phyloP scores from a whole-genome alignment of 2,329 filamentous ascomycete species.

The Acephala macrosclerotiorum region DNA sequence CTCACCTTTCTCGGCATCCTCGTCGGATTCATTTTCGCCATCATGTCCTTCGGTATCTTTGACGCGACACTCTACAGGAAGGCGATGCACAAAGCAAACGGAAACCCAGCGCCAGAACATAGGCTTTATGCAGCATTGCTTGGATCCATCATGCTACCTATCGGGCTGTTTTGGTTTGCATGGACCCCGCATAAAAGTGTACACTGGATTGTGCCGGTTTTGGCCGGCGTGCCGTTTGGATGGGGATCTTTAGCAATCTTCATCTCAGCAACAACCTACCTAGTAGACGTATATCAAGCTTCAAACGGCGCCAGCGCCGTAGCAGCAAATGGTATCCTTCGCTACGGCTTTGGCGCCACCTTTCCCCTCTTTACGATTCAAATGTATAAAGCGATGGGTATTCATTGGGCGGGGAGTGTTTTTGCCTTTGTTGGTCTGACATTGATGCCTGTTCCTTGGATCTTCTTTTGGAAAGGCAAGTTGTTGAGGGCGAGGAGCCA shows the following conservation, averaged over 20 bases:
- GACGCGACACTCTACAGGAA: constrained; percentile 60
- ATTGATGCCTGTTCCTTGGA: constrained; percentile 53
- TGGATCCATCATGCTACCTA: constrained; percentile 37
- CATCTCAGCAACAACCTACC: constrained; percentile 38
- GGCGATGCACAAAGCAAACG: constrained; percentile 33
- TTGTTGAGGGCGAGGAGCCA: constrained; percentile 44
- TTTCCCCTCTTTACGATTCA: constrained; percentile 52
- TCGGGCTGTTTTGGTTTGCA: constrained; percentile 47
- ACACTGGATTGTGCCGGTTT: constrained; percentile 41
- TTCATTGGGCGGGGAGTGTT: constrained; percentile 51
- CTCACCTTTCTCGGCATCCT: constrained; percentile 39
- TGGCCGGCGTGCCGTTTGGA: constrained; percentile 53
- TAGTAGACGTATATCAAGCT: constrained; percentile 38
- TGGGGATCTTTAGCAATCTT: constrained; percentile 68
- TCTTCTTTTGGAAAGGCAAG: constrained; percentile 50
- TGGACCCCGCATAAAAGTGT: constrained; percentile 36
- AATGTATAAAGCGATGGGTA: constrained; percentile 51
- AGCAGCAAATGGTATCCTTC: constrained; percentile 40
- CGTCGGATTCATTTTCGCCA: constrained; percentile 36
- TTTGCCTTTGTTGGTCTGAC: constrained; percentile 51
- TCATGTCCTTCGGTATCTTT: constrained; percentile 51
- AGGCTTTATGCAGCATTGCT: constrained; percentile 66
- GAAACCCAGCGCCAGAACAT: constrained; percentile 58
- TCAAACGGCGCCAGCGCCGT: constrained; percentile 37
- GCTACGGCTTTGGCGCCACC: constrained; percentile 37